Conservation (phyloP, 345 rosid genomes). For the Brassica incana region DNA sequence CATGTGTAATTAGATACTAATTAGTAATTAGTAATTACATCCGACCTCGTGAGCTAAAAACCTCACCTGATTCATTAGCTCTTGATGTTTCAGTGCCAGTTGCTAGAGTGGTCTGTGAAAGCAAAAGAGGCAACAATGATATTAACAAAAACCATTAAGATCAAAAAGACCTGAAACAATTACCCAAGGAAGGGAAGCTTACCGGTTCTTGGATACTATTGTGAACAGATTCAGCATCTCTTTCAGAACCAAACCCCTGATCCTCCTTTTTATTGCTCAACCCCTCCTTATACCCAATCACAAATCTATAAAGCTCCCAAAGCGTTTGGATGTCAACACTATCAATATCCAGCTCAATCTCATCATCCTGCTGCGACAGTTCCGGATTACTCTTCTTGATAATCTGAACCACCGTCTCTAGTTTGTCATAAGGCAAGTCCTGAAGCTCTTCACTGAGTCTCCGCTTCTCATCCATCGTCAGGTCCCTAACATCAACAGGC, state of each 20-base stretch:
- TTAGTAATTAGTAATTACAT: background rate
- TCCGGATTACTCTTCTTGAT: slow-evolving; percentile 76
- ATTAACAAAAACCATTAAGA: slow-evolving; percentile 5
- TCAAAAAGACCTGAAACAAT: slow-evolving; percentile 22
- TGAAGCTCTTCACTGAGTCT: slow-evolving; percentile 67
- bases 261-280: slow-evolving; percentile 50
- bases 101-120: slow-evolving; percentile 20
- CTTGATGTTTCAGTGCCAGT: slow-evolving; percentile 32
- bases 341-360: slow-evolving; percentile 88
- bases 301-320: slow-evolving; percentile 83
- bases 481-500: slow-evolving; percentile 47
- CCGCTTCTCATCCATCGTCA: slow-evolving; percentile 85
- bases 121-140: slow-evolving; percentile 12
- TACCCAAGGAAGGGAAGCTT: slow-evolving; percentile 30
- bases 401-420: slow-evolving; percentile 74
- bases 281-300: slow-evolving; percentile 52
- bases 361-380: slow-evolving; percentile 77
- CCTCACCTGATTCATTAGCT: slow-evolving; percentile 35
- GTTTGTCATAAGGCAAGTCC: slow-evolving; percentile 73
- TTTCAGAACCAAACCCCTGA: slow-evolving; percentile 45
- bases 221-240: slow-evolving; percentile 43
- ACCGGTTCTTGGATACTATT: slow-evolving; percentile 43
- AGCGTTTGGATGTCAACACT: slow-evolving; percentile 73
- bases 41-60: slow-evolving; percentile 3
- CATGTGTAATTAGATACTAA: background rate